A percentile compares a stretch with the other conserved stretches of the same genome.
phyloP scores from a whole-genome alignment of 169 alveolate species.

The Ichthyophthirius multifiliis region DNA sequence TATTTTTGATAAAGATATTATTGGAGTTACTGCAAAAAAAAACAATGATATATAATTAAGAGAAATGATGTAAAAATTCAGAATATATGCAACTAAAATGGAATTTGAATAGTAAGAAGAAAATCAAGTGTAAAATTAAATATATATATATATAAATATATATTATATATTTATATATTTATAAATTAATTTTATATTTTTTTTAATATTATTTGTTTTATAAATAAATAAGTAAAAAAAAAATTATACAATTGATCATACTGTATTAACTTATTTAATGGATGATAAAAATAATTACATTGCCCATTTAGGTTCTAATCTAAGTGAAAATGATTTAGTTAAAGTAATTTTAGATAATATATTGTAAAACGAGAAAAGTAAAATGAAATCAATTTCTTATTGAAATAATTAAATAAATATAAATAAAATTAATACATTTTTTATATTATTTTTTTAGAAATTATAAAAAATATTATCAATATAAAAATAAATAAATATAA shows the following conservation, averaged over 20 bases:
- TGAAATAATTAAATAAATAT: too few relatives aligned
- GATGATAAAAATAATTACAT: slow-evolving; percentile 58
- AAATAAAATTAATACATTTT: too few relatives aligned
- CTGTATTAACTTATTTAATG: slow-evolving; percentile 64
- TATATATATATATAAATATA: too few relatives aligned
- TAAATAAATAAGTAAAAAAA: slow-evolving; percentile 37
- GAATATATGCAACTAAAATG: slow-evolving; percentile 59
- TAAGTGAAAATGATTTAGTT: slow-evolving; percentile 63
- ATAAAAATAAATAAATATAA: too few relatives aligned
- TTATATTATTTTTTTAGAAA: too few relatives aligned
- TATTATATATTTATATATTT: too few relatives aligned
- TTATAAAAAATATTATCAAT: too few relatives aligned
- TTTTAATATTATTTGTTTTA: slow-evolving; percentile 29
- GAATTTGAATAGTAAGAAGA: too few relatives aligned
- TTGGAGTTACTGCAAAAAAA: slow-evolving; percentile 56
- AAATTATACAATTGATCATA: slow-evolving; percentile 59
- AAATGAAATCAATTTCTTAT: neutral
- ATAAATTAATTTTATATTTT: neutral
- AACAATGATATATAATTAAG: slow-evolving; percentile 58
- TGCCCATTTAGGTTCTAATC: slow-evolving; percentile 59
- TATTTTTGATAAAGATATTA: slow-evolving; percentile 55
- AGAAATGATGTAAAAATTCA: slow-evolving; percentile 61
- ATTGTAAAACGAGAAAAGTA: slow-evolving; percentile 47
- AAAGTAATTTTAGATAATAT: slow-evolving; percentile 62
- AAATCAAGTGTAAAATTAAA: too few relatives aligned